phyloP scores from a whole-genome alignment of 2,329 filamentous ascomycete genomes.

The Leptographium galeiforme region DNA sequence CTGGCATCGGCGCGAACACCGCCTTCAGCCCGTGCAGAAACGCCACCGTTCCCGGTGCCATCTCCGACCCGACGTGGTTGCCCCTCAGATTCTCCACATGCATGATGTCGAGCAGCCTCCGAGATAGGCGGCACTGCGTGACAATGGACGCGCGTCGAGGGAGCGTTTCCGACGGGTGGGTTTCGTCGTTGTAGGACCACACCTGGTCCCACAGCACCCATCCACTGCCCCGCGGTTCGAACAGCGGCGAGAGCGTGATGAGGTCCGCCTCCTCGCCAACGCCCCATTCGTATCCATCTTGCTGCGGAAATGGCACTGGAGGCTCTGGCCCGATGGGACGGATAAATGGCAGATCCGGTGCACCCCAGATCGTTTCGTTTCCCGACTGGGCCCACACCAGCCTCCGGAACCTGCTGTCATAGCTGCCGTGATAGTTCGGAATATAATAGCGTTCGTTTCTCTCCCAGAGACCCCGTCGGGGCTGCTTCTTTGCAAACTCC shows the following conservation, averaged over 20 bases:
- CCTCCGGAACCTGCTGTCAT: constrained; percentile 51
- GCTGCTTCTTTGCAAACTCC: constrained; percentile 52
- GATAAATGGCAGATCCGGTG: constrained; percentile 44
- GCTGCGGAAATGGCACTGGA: constrained; percentile 10
- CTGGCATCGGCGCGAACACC: constrained; percentile 64
- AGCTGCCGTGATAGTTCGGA: constrained; percentile 52
- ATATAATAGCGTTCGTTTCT: constrained; percentile 62
- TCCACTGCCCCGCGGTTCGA: constrained; percentile 57
- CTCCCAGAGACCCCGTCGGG: constrained; percentile 62
- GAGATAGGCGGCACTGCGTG: constrained; percentile 61
- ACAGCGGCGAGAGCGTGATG: constrained; percentile 59
- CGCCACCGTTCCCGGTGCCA: constrained; percentile 61
- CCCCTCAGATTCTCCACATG: constrained; percentile 61
- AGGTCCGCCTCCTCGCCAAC: constrained; percentile 19
- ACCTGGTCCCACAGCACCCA: constrained; percentile 60
- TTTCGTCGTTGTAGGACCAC: constrained; percentile 47
- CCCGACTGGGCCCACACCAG: constrained; percentile 42
- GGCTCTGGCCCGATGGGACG: constrained; percentile 41
- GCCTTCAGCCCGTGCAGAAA: constrained; percentile 69
- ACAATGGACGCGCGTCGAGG: constrained; percentile 67
- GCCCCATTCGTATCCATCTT: constrained; percentile 18
- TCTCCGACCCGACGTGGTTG: constrained; percentile 67
- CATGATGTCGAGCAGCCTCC: constrained; percentile 60
- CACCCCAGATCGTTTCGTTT: constrained; percentile 52
- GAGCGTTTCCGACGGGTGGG: constrained; percentile 37